Percentiles rank a stretch among this genome's conserved stretches.
Evolutionary conservation across 768 basidiomycete genomes (phyloP).

Genomic region (Hydnomerulius pinastri): DNA sequence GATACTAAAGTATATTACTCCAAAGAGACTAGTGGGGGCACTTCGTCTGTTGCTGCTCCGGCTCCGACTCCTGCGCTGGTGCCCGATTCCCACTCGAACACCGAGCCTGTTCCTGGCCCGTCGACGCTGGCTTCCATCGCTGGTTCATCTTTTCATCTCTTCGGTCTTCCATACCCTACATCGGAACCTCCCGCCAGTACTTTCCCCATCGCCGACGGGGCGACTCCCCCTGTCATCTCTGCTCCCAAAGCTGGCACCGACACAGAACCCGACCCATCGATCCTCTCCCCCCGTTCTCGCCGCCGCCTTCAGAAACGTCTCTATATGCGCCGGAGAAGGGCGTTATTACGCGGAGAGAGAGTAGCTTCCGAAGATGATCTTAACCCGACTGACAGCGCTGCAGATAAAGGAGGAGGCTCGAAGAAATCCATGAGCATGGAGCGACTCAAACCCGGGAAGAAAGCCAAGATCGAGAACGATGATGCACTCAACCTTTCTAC

Average conservation of each 20-base stretch:
- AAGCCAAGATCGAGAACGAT: slow-evolving; percentile 4
- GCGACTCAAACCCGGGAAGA: slow-evolving; percentile 44
- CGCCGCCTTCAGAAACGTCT: slow-evolving; percentile 63
- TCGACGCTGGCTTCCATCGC: background rate
- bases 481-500: slow-evolving; percentile 9
- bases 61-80: background rate
- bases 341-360: slow-evolving; percentile 42
- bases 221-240: background rate
- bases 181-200: background rate
- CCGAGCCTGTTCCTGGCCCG: background rate
- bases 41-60: background rate
- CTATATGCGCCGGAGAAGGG: slow-evolving; percentile 73
- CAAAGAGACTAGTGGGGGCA: background rate
- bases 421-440: background rate
- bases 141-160: background rate
- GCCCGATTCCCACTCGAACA: too few species aligned
- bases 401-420: background rate
- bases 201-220: background rate
- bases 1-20: background rate
- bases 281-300: slow-evolving; percentile 49
- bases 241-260: background rate
- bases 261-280: slow-evolving; percentile 17
- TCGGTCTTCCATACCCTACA: too few species aligned
- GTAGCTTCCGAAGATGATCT: slow-evolving; percentile 1
- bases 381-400: background rate